phyloP scores from a whole-genome alignment of 2,329 filamentous ascomycete genomes.

The Ophiocordyceps camponoti-floridani region DNA sequence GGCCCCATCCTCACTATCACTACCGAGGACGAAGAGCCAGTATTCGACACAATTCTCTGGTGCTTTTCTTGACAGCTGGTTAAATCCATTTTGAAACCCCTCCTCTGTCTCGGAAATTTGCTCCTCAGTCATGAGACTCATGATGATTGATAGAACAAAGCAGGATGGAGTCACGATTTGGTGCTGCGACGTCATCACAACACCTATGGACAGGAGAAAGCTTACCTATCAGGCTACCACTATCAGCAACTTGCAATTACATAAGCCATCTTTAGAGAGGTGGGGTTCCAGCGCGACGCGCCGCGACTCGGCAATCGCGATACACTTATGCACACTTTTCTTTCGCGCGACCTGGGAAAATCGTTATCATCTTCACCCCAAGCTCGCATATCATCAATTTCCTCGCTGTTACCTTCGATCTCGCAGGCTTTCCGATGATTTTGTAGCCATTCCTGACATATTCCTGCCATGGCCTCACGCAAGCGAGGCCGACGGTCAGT shows the following conservation, averaged over 20 bases:
- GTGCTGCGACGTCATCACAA: too few relatives aligned
- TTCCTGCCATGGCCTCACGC: neutral
- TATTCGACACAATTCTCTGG: constrained; percentile 82
- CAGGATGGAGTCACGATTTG: constrained; percentile 7
- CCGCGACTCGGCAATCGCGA: too few relatives aligned
- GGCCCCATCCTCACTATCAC: constrained; percentile 26
- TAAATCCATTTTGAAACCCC: neutral
- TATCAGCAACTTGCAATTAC: too few relatives aligned
- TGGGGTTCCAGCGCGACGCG: neutral
- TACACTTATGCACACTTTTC: too few relatives aligned
- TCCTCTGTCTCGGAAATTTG: neutral
- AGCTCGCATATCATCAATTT: neutral
- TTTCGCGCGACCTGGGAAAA: too few relatives aligned
- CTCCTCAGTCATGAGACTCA: constrained; percentile 7
- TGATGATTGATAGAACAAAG: constrained; percentile 20
- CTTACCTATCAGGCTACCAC: too few relatives aligned
- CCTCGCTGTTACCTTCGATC: too few relatives aligned
- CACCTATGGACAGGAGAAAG: too few relatives aligned
- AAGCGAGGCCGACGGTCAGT: neutral
- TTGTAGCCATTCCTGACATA: neutral
- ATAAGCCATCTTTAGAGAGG: neutral
- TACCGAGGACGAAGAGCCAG: constrained; percentile 53
- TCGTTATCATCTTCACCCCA: neutral
- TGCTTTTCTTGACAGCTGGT: constrained; percentile 14
- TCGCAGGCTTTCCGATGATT: neutral